These are phyloP conservation scores for Chalciporus sphaerocephalus DNA, from an alignment of 768 basidiomycete species.

Conservation along the genomic window DNA sequence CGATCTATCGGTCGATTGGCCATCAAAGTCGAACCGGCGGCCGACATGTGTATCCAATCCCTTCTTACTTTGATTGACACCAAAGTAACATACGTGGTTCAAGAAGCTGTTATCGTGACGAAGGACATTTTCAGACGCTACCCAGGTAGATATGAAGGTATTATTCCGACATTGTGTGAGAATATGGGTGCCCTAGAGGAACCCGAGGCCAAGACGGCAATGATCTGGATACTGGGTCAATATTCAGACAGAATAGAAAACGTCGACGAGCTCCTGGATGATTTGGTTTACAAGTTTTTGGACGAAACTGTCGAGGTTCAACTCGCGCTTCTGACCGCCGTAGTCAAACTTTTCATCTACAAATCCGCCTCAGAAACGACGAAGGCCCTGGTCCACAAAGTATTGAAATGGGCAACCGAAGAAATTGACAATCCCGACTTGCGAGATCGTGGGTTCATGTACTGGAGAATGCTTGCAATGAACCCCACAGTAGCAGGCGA, in stretches of 20 bases:
- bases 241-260: slow-evolving; percentile 95
- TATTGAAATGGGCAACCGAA: slow-evolving; percentile 95
- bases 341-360: slow-evolving; percentile 94
- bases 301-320: slow-evolving; percentile 98
- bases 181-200: slow-evolving; percentile 91
- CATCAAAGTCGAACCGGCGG: slow-evolving; percentile 89
- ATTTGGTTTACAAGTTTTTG: slow-evolving; percentile 80
- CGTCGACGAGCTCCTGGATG: slow-evolving; percentile 91
- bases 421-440: slow-evolving; percentile 98
- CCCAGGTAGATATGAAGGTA: slow-evolving; percentile 93
- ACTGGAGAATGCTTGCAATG: slow-evolving; percentile 95
- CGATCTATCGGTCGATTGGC: slow-evolving; percentile 96
- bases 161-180: slow-evolving; percentile 91
- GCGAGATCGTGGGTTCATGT: slow-evolving; percentile 97
- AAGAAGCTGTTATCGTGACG: slow-evolving; percentile 95
- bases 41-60: slow-evolving; percentile 86
- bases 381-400: slow-evolving; percentile 89
- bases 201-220: slow-evolving; percentile 93
- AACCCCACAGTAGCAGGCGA: slow-evolving; percentile 85
- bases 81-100: slow-evolving; percentile 93
- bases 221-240: slow-evolving; percentile 98
- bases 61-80: slow-evolving; percentile 85
- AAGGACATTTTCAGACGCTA: slow-evolving; percentile 98
- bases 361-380: slow-evolving; percentile 78
- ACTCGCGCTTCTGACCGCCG: slow-evolving; percentile 87